phyloP scores from a whole-genome alignment of 2,329 filamentous ascomycete species.

The Leptographium galeiforme region DNA sequence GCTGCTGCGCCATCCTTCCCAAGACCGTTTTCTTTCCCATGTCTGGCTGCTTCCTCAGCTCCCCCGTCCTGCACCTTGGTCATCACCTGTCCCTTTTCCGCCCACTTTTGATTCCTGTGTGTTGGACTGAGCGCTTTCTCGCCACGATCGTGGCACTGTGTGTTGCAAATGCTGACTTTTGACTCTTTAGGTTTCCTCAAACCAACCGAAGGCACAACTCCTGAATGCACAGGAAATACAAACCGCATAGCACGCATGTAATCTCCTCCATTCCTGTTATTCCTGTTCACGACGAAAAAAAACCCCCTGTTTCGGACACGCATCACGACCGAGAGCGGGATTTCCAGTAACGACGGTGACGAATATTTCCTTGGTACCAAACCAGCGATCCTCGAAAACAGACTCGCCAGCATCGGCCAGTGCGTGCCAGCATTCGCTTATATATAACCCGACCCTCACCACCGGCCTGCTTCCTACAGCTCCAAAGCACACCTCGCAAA shows the following conservation, averaged over 20 bases:
- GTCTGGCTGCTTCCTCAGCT: background rate
- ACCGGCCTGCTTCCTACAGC: background rate
- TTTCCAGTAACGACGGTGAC: background rate
- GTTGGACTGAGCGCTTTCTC: background rate
- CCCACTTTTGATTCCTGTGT: background rate
- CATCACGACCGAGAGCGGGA: background rate
- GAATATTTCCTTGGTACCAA: background rate
- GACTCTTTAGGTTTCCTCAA: background rate
- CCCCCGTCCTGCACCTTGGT: background rate
- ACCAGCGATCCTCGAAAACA: background rate
- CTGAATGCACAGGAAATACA: background rate
- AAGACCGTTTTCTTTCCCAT: background rate
- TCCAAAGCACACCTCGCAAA: conserved; percentile 8
- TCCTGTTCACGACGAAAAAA: background rate
- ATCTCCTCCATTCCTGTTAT: background rate
- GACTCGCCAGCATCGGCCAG: background rate
- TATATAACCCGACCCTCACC: background rate
- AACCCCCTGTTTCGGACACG: background rate
- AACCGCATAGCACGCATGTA: background rate
- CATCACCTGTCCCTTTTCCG: background rate
- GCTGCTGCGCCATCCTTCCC: background rate
- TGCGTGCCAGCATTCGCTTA: background rate
- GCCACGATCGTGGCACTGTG: conserved; percentile 1
- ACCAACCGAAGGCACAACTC: background rate
- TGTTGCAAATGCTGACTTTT: background rate